Base-by-base conservation (phyloP, 371 early-diverging fungal genomes). In the Mucor velutinosus region DNA sequence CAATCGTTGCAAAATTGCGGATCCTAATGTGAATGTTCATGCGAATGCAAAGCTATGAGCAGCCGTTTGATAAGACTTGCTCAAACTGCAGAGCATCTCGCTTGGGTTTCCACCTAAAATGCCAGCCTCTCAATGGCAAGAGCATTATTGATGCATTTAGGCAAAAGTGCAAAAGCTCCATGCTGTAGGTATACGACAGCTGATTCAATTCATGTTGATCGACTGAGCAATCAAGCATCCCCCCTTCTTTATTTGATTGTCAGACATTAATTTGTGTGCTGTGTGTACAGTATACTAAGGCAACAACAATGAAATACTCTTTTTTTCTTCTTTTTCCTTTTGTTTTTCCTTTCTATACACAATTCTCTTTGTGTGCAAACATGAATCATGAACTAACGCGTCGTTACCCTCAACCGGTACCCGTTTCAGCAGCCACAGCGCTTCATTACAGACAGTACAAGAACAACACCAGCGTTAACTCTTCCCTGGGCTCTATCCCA, bases 371-470 rank as follows among this genome's bases (percentile, higher is more conserved):
- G 21, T 10, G 37, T 51, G 32, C 30, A 49, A 51, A 33, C 32
- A 69, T 69, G 69, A 69, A 64, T 33, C 33, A 51, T 27, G 64
- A 62, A 41, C 47, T 60, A 41, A 72, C 63, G 64, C 72, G 67
- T 72, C 67, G 64, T 60, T 72, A 72, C 33, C 29, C 67, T 51
- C 67, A 63, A 57, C 81, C 81, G 8, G 60, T 69, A 14, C 58
- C 76, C 11, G 76, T 81, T 15, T 78, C 78, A 60, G 64, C 72
- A 21, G 58, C 74, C 1, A 81, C 81, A 27, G 70, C 75, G 3
- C 59, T 67, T 60, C 69, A 72, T 51, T 71, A 72, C 33, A 66
- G 73, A 53, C 76, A 77, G 43, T 66, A 61, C 47, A 66, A 66
- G 61, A 70, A 67, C 35, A 67, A 65, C 30, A 61, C 69, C 1